Conservation (phyloP, 768 basidiomycete genomes). For the Porphyrellus cyaneotinctus region DNA sequence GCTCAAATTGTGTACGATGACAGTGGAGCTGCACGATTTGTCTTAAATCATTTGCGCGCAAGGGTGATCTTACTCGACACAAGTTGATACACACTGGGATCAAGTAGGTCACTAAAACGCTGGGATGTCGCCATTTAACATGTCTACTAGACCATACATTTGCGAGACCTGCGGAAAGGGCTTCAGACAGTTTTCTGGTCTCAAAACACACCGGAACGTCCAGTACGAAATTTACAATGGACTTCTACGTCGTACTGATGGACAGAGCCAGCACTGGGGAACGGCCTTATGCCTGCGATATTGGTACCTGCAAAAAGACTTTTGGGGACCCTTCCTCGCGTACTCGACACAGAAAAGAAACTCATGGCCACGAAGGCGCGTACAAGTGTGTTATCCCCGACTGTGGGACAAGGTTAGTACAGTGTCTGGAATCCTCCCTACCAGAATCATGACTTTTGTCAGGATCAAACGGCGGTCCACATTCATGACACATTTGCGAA, state of each 20-base stretch:
- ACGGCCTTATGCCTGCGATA: conserved; percentile 52
- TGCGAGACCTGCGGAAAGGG: conserved; percentile 51
- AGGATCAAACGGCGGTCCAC: conserved; percentile 66
- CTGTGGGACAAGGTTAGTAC: conserved; percentile 47
- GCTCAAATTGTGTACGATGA: not conserved
- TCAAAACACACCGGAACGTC: conserved; percentile 60
- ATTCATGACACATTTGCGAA: conserved; percentile 51
- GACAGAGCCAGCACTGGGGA: conserved; percentile 39
- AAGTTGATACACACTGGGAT: conserved; percentile 43
- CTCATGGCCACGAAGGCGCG: conserved; percentile 40
- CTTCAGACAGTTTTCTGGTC: conserved; percentile 57
- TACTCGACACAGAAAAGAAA: conserved; percentile 60
- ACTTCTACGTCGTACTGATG: conserved; percentile 8
- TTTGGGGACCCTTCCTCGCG: conserved; percentile 73
- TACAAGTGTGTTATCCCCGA: conserved; percentile 42
- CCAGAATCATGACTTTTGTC: not conserved
- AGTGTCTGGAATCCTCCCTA: not conserved
- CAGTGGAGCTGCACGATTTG: conserved; percentile 44
- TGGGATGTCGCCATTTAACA: not conserved
- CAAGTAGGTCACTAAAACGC: conserved; percentile 37
- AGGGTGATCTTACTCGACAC: conserved; percentile 62
- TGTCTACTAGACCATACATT: conserved; percentile 41
- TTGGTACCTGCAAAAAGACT: conserved; percentile 41
- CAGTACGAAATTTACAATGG: conserved; percentile 47
- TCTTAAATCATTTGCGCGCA: conserved; percentile 48